These are phyloP conservation scores for Leccinum subspadiceum DNA, from an alignment of 1,284 basidiomycete species.

Conservation along the genomic window DNA sequence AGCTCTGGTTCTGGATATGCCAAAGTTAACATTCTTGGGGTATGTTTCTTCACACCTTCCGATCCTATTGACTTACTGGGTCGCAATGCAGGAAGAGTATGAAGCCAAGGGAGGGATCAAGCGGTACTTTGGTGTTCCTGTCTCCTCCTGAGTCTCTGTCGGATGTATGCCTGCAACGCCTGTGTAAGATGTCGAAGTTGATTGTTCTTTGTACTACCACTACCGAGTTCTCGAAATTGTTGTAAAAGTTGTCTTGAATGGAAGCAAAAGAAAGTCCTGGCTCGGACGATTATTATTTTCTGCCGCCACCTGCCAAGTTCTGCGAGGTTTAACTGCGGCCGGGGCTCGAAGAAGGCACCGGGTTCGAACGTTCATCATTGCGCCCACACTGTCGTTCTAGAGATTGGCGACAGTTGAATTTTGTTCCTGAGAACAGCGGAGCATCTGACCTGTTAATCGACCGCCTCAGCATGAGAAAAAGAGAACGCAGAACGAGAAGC, in stretches of 20 bases:
- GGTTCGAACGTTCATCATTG: neutral
- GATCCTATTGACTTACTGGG: neutral
- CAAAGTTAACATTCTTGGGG: neutral
- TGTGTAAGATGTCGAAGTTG: neutral
- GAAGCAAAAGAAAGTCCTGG: neutral
- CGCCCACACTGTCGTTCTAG: neutral
- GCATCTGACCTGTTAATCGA: neutral
- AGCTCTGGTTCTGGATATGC: neutral
- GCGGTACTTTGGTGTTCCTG: neutral
- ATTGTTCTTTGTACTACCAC: neutral
- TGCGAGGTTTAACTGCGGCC: neutral
- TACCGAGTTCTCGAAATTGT: neutral
- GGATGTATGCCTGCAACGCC: neutral
- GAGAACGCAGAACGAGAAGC: neutral
- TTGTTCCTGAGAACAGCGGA: neutral
- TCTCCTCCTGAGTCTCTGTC: neutral
- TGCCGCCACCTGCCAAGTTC: neutral
- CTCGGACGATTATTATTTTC: neutral
- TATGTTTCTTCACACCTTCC: neutral
- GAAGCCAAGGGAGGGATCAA: neutral
- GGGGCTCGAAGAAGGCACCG: neutral
- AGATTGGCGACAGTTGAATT: neutral
- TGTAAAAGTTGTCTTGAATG: neutral
- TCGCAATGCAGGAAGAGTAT: neutral
- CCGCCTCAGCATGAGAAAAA: neutral